phyloP scores from a whole-genome alignment of 2,329 filamentous ascomycete species.

The Arthrinium phaeospermum region DNA sequence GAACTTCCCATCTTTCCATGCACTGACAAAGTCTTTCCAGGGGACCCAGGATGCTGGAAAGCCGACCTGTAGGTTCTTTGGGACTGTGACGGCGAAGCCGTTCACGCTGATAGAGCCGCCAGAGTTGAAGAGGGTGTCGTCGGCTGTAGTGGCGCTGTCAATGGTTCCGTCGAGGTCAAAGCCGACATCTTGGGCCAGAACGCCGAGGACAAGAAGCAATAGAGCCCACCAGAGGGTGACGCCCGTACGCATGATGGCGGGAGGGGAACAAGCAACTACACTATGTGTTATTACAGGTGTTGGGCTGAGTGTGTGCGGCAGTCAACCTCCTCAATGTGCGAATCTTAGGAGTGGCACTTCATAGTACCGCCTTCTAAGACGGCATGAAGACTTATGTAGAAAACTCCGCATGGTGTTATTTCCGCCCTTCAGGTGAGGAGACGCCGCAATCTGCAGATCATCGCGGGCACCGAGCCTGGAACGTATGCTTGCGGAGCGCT shows the following conservation, averaged over 20 bases:
- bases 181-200: background rate
- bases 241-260: background rate
- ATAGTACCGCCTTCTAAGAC: background rate
- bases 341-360: background rate
- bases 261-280: background rate
- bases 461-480: background rate
- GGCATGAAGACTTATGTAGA: background rate
- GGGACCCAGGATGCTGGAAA: conserved; percentile 30
- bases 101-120: conserved; percentile 27
- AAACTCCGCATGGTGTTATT: background rate
- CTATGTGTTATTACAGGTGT: too few relatives aligned
- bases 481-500: background rate
- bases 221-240: background rate
- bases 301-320: background rate
- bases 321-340: background rate
- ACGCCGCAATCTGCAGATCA: background rate
- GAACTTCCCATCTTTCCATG: conserved; percentile 18
- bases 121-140: conserved; percentile 23
- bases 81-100: conserved; percentile 26
- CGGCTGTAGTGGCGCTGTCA: background rate
- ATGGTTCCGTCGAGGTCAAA: conserved; percentile 1
- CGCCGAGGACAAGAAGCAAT: background rate
- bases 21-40: conserved; percentile 28
- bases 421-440: background rate
- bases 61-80: conserved; percentile 30